phyloP scores from a whole-genome alignment of 768 basidiomycete species.

The Dacryopinax primogenitus region DNA sequence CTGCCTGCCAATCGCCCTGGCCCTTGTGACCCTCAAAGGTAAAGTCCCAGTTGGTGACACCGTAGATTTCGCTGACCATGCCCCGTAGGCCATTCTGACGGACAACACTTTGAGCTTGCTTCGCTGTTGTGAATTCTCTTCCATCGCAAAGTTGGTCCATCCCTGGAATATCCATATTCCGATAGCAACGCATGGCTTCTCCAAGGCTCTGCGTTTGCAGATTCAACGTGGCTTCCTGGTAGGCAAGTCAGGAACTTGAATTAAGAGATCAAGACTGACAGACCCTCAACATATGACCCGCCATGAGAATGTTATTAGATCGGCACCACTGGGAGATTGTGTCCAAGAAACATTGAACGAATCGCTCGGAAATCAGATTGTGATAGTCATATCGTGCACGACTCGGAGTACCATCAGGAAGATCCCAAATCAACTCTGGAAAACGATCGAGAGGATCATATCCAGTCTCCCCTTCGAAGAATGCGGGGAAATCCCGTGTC shows the following conservation, averaged over 20 bases:
- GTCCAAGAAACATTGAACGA: conserved; percentile 16
- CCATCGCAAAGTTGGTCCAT: conserved; percentile 22
- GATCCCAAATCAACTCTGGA: conserved; percentile 20
- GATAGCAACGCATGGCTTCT: conserved; percentile 21
- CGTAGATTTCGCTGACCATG: conserved; percentile 20
- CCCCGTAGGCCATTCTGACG: conserved; percentile 19
- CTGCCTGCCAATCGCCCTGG: conserved; percentile 23
- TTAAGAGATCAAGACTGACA: not conserved
- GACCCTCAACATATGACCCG: conserved; percentile 18
- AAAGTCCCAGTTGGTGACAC: conserved; percentile 20
- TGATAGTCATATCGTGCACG: conserved; percentile 16
- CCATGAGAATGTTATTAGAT: conserved; percentile 14
- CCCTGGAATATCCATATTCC: conserved; percentile 21
- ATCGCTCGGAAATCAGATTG: conserved; percentile 19
- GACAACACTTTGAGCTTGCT: conserved; percentile 19
- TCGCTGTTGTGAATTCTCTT: conserved; percentile 20
- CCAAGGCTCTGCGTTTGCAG: conserved; percentile 18
- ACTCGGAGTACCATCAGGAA: conserved; percentile 12
- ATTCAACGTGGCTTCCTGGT: conserved; percentile 17
- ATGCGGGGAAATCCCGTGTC: conserved; percentile 15
- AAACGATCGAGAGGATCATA: conserved; percentile 17
- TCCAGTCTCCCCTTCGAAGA: conserved; percentile 13
- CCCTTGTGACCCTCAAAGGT: conserved; percentile 21
- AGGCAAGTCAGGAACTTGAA: not conserved
- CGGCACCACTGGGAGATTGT: conserved; percentile 19